These are phyloP conservation scores for Brassica incana DNA, from an alignment of 345 rosid genomes.

Conservation along the genomic window DNA sequence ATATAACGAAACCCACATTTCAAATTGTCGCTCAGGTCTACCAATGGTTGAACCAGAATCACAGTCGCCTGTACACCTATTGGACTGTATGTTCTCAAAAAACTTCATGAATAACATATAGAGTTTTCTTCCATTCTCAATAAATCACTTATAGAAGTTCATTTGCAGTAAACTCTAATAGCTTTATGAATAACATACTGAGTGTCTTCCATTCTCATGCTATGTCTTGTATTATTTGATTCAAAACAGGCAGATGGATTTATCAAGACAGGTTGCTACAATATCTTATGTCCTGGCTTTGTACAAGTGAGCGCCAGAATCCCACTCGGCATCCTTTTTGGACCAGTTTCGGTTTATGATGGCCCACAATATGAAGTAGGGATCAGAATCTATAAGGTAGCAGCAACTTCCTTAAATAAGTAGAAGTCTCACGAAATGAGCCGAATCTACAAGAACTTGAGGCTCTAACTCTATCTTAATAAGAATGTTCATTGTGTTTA, in stretches of 20 bases:
- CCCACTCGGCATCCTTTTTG: background rate
- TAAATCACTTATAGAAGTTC: background rate
- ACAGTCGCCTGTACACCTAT: conserved; percentile 8
- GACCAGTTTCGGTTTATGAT: conserved; percentile 14
- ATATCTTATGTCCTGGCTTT: conserved; percentile 21
- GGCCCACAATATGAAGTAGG: conserved; percentile 23
- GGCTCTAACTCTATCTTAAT: too few species aligned
- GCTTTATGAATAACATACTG: background rate
- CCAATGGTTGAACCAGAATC: conserved; percentile 14
- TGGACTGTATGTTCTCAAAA: conserved; percentile 28
- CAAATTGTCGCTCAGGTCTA: conserved; percentile 13
- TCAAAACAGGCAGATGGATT: conserved; percentile 6
- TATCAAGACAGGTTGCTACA: conserved; percentile 17
- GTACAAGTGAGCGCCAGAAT: conserved; percentile 22
- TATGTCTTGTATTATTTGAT: background rate
- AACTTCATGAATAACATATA: background rate
- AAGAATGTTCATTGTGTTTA: too few species aligned
- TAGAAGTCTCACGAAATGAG: too few species aligned
- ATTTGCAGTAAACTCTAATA: too few species aligned
- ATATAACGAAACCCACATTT: too few species aligned
- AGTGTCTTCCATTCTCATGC: background rate
- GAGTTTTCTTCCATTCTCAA: too few species aligned
- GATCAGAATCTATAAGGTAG: conserved; percentile 14
- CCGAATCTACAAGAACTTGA: too few species aligned
- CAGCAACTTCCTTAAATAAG: background rate